A percentile compares a stretch with the other conserved stretches of the same genome.
These are phyloP conservation scores for Gracilaria domingensis DNA, from an alignment of 23 red algal genomes.

Conservation along the genomic window DNA sequence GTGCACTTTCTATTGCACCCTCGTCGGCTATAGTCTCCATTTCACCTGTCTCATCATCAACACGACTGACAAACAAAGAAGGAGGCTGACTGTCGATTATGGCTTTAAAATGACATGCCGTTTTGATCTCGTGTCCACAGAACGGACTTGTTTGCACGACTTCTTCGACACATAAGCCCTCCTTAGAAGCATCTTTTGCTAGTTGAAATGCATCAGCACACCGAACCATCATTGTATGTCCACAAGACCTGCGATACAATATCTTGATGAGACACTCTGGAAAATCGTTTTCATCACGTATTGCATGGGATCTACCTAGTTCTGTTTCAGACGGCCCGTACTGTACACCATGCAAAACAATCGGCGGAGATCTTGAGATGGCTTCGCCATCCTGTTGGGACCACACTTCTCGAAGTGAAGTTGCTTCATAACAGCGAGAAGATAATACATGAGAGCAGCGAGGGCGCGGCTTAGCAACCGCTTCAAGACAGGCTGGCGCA, in stretches of 20 bases:
- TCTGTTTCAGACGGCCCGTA: constrained; percentile 65
- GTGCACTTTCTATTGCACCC: neutral
- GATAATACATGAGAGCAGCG: constrained; percentile 53
- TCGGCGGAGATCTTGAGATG: neutral
- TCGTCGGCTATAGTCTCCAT: constrained; percentile 40
- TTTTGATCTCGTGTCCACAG: constrained; percentile 60
- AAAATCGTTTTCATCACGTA: neutral
- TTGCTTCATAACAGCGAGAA: constrained; percentile 53
- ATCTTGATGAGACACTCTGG: constrained; percentile 33
- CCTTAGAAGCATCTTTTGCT: neutral
- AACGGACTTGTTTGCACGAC: constrained; percentile 29
- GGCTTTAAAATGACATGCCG: constrained; percentile 7
- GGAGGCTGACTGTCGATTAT: neutral
- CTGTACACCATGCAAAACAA: constrained; percentile 22
- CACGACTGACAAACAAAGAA: constrained; percentile 23
- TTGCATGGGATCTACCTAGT: neutral
- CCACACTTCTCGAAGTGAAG: constrained; percentile 40
- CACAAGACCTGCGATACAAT: constrained; percentile 48
- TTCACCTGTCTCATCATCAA: constrained; percentile 13
- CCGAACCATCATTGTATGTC: constrained; percentile 32
- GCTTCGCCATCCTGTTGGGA: constrained; percentile 33
- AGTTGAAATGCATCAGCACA: constrained; percentile 54
- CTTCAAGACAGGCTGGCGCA: constrained; percentile 43
- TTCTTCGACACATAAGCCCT: constrained; percentile 32
- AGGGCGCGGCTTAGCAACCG: constrained; percentile 46